A percentile compares a stretch with the other conserved stretches of the same genome.
Evolutionary conservation across 164 flowering plant species (phyloP).

Genomic region (Hamamelis virginiana): DNA sequence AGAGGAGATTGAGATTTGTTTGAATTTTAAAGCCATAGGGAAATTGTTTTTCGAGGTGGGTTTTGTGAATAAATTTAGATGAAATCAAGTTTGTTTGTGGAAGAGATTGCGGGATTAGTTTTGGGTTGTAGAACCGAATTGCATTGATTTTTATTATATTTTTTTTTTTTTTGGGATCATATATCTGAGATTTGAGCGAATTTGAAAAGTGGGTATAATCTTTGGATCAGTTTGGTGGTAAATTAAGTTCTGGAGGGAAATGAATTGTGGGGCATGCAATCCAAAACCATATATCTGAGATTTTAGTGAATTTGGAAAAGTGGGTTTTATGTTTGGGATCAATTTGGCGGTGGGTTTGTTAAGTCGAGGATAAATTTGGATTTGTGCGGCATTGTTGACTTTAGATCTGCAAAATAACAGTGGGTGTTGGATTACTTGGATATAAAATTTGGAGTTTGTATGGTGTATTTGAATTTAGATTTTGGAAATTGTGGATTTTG

Average conservation of each 20-base stretch:
- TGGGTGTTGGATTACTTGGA: too few species aligned
- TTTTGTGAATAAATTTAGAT: not conserved
- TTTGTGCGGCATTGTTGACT: not conserved
- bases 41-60: not conserved
- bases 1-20: not conserved
- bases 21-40: not conserved
- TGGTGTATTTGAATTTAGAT: too few species aligned
- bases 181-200: not conserved
- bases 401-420: too few species aligned
- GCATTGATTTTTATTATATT: too few species aligned
- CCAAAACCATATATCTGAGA: not conserved
- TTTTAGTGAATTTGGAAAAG: not conserved
- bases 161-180: not conserved
- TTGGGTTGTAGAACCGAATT: not conserved
- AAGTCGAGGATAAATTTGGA: not conserved
- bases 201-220: too few species aligned
- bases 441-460: too few species aligned
- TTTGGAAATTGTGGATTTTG: too few species aligned
- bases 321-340: too few species aligned
- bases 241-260: too few species aligned
- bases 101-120: not conserved
- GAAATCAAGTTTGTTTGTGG: not conserved
- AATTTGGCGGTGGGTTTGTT: not conserved
- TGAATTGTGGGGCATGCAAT: too few species aligned
- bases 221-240: too few species aligned